Evolutionary conservation across 371 early-diverging fungal species (phyloP), one percentile per base, ranked within the genome.

Genomic region (Mucor indicus): DNA sequence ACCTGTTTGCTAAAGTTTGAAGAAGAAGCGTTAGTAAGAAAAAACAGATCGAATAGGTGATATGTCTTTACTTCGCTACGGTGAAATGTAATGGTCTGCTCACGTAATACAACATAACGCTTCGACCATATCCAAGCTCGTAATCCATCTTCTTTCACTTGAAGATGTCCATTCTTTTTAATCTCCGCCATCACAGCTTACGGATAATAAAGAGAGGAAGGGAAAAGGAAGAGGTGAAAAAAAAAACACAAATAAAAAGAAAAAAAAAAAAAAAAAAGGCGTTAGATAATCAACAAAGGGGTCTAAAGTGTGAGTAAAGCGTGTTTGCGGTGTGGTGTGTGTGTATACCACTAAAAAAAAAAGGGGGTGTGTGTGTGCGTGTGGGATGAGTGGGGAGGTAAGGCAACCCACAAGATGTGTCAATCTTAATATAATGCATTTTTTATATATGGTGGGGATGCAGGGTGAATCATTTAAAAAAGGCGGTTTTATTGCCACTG

Each of bases 61-160:
- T n/a, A n/a, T n/a, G n/a, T n/a, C 1, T 29, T n/a, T 69, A 88
- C 89, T 79, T 92, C 91, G 58, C 84, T 89, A 47, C 86, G 69
- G 59, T 93, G 91, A 57, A 92, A 86, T 21, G 91, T 85, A 44
- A 92, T 72, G 15, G 87, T 87, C 53, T 85, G 83, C 46, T 86
- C 84, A 48, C 89, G 72, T n/a, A 93, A 75, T n/a, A 91, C 76
- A 38, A 90, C 79, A 83, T 86, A 92, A 20, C 92, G 70, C 66
- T 89, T 90, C 22, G 87, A 81, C 93, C 93, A 93, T 51, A 90
- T 77, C 77, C 90, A 91, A 40, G 83, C 77, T 37, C 73, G 45
- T 46, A 87, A 54, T 20, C 87, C 87, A 53, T 85, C 87, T 60
- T 93, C 92, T 67, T 87, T 88, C 23, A 92, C 79, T 37, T 60